phyloP scores from a whole-genome alignment of 306 rosid species.

The Sophora flavescens region DNA sequence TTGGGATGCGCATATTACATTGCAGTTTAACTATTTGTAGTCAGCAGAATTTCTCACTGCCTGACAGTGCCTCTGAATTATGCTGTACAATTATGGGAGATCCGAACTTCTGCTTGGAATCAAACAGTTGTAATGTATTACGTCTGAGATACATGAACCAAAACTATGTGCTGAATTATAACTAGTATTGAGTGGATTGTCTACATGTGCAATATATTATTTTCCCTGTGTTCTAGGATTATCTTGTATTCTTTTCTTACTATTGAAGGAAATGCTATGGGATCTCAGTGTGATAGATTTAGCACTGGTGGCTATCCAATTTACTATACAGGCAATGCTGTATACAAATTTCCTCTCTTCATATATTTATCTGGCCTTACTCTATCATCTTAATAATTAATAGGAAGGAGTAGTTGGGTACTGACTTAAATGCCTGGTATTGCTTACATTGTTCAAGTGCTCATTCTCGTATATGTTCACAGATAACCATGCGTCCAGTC shows the following conservation, averaged over 20 bases:
- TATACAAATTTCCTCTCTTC: neutral
- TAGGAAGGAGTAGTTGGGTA: conserved; percentile 84
- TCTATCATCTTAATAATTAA: conserved; percentile 50
- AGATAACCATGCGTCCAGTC: conserved; percentile 18
- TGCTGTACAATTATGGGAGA: conserved; percentile 7
- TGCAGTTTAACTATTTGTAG: neutral
- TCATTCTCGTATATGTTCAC: conserved; percentile 67
- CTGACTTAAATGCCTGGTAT: conserved; percentile 78
- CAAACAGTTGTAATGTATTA: neutral
- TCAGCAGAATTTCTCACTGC: neutral
- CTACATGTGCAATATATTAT: too few relatives aligned
- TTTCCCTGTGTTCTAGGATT: neutral
- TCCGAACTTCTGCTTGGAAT: neutral
- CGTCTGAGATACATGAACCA: neutral
- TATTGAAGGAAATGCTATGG: neutral
- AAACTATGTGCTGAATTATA: neutral
- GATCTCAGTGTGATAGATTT: neutral
- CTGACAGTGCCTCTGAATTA: neutral
- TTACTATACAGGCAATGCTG: neutral
- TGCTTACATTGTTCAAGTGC: conserved; percentile 82
- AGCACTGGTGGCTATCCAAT: neutral
- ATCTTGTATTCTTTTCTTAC: neutral
- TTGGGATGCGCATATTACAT: neutral
- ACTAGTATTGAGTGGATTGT: neutral
- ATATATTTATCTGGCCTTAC: conserved; percentile 26